Conservation (phyloP, 768 basidiomycete species). For the Leccinum disarticulatum region DNA sequence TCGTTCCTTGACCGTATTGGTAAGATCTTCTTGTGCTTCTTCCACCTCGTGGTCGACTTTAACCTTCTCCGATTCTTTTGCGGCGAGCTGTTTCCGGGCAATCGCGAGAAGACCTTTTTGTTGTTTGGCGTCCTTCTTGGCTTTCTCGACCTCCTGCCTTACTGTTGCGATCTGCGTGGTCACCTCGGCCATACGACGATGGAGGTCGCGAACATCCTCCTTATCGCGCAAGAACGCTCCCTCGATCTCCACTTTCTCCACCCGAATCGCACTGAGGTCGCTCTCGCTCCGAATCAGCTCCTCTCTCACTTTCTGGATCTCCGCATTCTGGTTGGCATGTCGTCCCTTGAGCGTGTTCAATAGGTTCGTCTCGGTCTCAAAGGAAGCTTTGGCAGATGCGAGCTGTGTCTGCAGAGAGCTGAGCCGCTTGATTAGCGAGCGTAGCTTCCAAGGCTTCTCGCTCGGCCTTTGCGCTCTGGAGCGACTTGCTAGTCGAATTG, state of each 20-base stretch:
- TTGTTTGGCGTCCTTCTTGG: constrained; percentile 91
- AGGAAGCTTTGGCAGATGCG: constrained; percentile 77
- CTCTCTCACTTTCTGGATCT: constrained; percentile 68
- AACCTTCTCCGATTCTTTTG: constrained; percentile 75
- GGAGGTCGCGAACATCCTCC: constrained; percentile 86
- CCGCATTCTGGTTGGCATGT: constrained; percentile 59
- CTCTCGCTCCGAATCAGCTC: constrained; percentile 90
- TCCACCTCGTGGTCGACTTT: constrained; percentile 72
- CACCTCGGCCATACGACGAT: constrained; percentile 80
- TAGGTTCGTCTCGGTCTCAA: constrained; percentile 79
- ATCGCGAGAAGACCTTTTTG: constrained; percentile 95
- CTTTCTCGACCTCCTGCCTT: constrained; percentile 79
- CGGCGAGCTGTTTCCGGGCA: constrained; percentile 87
- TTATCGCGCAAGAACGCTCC: constrained; percentile 86
- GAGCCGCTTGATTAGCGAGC: constrained; percentile 64
- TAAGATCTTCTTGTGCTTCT: constrained; percentile 58
- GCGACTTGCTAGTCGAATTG: constrained; percentile 70
- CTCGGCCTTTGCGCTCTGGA: constrained; percentile 65
- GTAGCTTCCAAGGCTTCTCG: constrained; percentile 63
- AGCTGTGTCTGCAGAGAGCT: constrained; percentile 83
- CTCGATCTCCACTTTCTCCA: constrained; percentile 92
- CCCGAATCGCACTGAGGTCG: constrained; percentile 82
- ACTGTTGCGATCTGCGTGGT: constrained; percentile 67
- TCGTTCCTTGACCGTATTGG: constrained; percentile 52
- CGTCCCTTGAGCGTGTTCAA: constrained; percentile 70